A percentile compares a stretch with the other conserved stretches of the same genome.
Evolutionary conservation across 1,284 basidiomycete genomes (phyloP).

Genomic region (Ganoderma sinense): DNA sequence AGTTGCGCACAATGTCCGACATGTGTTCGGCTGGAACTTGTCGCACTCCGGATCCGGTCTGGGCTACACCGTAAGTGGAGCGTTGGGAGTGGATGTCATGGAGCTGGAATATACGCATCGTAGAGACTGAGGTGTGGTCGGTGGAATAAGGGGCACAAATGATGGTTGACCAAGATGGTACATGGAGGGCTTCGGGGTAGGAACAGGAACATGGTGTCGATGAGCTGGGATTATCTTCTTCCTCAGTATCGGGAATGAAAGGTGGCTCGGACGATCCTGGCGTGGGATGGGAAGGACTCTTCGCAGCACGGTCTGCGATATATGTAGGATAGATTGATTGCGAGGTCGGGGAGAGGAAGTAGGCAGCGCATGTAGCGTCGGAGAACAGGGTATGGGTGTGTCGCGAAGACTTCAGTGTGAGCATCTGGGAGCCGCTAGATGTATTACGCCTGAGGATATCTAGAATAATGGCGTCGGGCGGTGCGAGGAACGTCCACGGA

Average conservation of each 20-base stretch:
- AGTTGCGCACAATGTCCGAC: slow-evolving; percentile 70
- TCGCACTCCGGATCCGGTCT: slow-evolving; percentile 27
- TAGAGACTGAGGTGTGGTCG: slow-evolving; percentile 52
- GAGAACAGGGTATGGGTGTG: slow-evolving; percentile 34
- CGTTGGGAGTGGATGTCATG: slow-evolving; percentile 50
- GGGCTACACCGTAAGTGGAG: slow-evolving; percentile 38
- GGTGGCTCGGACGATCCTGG: slow-evolving; percentile 26
- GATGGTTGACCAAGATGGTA: slow-evolving; percentile 53
- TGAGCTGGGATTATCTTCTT: slow-evolving; percentile 31
- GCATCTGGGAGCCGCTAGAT: slow-evolving; percentile 23
- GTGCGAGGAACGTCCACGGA: slow-evolving; percentile 54
- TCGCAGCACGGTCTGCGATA: slow-evolving; percentile 22
- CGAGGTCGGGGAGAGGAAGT: slow-evolving; percentile 53
- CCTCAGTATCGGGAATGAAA: slow-evolving; percentile 42
- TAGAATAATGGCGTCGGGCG: slow-evolving; percentile 19
- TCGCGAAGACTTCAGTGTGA: slow-evolving; percentile 25
- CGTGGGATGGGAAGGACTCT: slow-evolving; percentile 23
- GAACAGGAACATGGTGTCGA: background rate
- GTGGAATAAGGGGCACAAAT: slow-evolving; percentile 54
- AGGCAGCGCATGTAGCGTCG: slow-evolving; percentile 54
- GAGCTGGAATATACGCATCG: slow-evolving; percentile 70
- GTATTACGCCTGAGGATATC: slow-evolving; percentile 23
- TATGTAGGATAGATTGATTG: slow-evolving; percentile 46
- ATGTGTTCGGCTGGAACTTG: slow-evolving; percentile 48
- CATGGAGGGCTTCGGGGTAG: slow-evolving; percentile 55